These are phyloP conservation scores for Neopestalotiopsis sp. DNA, from an alignment of 2,329 filamentous ascomycete genomes.

Conservation along the genomic window DNA sequence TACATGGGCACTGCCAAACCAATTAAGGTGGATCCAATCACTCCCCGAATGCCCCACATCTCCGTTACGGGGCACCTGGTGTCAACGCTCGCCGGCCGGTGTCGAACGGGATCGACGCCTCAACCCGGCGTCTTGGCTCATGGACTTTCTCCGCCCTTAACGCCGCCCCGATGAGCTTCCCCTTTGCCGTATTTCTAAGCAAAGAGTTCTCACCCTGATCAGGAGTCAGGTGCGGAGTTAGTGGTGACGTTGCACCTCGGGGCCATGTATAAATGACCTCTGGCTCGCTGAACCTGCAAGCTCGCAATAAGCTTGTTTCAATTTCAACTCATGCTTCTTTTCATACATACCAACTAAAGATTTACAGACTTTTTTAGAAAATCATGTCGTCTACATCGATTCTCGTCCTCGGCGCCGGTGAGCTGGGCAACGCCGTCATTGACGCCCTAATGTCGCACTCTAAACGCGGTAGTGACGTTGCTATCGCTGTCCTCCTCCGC, in stretches of 20 bases:
- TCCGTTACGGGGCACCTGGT: conserved; percentile 8
- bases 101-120: background rate
- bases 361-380: too few species aligned
- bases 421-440: conserved; percentile 65
- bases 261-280: too few species aligned
- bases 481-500: conserved; percentile 62
- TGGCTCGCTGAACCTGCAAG: too few species aligned
- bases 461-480: conserved; percentile 27
- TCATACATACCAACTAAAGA: too few species aligned
- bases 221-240: background rate
- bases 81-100: conserved; percentile 8
- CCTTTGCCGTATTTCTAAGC: background rate
- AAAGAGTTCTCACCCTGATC: background rate
- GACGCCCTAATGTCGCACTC: conserved; percentile 55
- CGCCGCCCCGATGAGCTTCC: background rate
- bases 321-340: too few species aligned
- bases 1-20: too few species aligned
- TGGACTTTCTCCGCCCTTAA: background rate
- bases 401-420: conserved; percentile 70
- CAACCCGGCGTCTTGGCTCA: background rate
- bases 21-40: too few species aligned
- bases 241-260: background rate
- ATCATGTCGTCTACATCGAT: conserved; percentile 36
- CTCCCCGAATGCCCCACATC: background rate
- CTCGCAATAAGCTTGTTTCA: too few species aligned